These are phyloP conservation scores for Diddensiella transvaalensis DNA, from an alignment of 805 yeast genomes.

Conservation along the genomic window DNA sequence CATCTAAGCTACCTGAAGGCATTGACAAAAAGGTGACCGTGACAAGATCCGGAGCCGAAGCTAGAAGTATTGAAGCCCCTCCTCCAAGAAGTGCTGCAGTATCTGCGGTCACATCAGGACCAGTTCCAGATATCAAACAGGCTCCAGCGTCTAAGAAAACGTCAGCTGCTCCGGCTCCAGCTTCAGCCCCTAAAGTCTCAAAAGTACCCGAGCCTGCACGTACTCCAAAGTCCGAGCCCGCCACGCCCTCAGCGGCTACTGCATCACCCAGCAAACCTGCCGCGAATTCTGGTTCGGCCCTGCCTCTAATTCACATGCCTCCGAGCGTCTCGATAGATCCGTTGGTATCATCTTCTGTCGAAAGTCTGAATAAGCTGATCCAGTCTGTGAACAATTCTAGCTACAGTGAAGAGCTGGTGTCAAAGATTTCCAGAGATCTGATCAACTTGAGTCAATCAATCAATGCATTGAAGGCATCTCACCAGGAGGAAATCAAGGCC, in stretches of 20 bases:
- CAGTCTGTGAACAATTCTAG: constrained; percentile 15
- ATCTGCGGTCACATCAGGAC: neutral
- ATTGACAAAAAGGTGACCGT: constrained; percentile 11
- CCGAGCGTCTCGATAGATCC: constrained; percentile 20
- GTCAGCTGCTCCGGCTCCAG: neutral
- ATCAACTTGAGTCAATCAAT: constrained; percentile 23
- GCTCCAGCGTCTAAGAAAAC: constrained; percentile 8
- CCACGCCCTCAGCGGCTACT: constrained; percentile 6
- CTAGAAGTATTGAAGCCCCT: constrained; percentile 1
- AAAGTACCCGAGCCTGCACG: constrained; percentile 3
- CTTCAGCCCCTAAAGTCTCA: too few species aligned
- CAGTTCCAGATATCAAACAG: neutral
- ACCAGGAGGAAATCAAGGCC: constrained; percentile 23
- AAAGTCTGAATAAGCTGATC: constrained; percentile 18
- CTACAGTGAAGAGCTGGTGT: constrained; percentile 20
- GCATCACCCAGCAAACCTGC: neutral
- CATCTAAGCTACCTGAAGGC: neutral
- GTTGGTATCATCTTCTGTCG: constrained; percentile 21
- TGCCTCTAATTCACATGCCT: constrained; percentile 22
- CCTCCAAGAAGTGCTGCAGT: neutral
- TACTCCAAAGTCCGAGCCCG: neutral
- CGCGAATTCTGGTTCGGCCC: constrained; percentile 21
- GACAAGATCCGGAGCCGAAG: constrained; percentile 6
- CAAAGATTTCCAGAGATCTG: constrained; percentile 24
- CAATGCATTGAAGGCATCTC: constrained; percentile 17